Conservation (phyloP, 2,329 filamentous ascomycete species). For the Fonsecaea pedrosoi region DNA sequence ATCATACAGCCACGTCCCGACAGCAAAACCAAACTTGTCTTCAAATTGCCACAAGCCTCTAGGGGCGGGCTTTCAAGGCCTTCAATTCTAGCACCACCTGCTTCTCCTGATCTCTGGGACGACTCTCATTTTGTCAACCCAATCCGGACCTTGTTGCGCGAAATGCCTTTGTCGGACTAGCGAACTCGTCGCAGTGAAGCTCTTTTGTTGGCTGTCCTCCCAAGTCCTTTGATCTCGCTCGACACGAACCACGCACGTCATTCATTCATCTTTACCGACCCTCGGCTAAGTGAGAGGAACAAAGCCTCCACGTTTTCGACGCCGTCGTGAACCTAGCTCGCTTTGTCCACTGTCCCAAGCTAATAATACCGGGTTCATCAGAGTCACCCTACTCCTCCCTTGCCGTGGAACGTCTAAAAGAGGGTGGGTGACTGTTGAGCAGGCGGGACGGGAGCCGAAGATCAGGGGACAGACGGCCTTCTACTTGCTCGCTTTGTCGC, state of each 20-base stretch:
- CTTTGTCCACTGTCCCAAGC: constrained; percentile 4
- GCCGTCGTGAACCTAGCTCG: neutral
- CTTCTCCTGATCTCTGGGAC: constrained; percentile 3
- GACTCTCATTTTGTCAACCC: constrained; percentile 13
- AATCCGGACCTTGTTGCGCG: constrained; percentile 2
- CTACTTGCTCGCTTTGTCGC: constrained; percentile 16
- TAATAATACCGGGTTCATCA: neutral
- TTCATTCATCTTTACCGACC: neutral
- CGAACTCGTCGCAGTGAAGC: neutral
- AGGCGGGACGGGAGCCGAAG: constrained; percentile 8
- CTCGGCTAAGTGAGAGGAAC: neutral
- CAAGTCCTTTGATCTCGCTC: neutral
- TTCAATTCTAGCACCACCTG: neutral
- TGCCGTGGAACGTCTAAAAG: neutral
- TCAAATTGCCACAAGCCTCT: neutral
- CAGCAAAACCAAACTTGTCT: neutral
- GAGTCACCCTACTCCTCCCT: neutral
- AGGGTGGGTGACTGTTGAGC: neutral
- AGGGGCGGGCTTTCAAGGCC: neutral
- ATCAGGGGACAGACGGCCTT: neutral
- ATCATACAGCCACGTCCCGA: neutral
- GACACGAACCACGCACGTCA: constrained; percentile 4
- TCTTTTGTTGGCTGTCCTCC: neutral
- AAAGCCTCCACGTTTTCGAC: neutral
- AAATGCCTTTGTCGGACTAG: constrained; percentile 7